phyloP scores from a whole-genome alignment of 2,329 filamentous ascomycete species.

The Aplosporella prunicola region DNA sequence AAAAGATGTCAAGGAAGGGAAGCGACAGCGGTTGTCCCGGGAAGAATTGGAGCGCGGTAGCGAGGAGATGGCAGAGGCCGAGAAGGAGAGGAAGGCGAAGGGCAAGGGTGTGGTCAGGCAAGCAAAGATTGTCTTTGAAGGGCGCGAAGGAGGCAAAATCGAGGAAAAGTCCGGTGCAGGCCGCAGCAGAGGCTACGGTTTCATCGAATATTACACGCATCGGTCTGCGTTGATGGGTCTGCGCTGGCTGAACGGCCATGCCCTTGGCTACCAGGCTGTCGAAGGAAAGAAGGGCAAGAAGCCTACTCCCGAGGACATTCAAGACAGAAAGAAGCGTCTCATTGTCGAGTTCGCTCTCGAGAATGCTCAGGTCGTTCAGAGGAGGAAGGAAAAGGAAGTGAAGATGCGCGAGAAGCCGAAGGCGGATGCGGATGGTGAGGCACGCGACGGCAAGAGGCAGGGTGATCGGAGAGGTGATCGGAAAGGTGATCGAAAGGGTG shows the following conservation, averaged over 20 bases:
- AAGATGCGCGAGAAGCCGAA: slow-evolving; percentile 41
- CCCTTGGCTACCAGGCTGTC: slow-evolving; percentile 42
- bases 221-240: slow-evolving; percentile 91
- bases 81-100: slow-evolving; percentile 68
- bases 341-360: slow-evolving; percentile 98
- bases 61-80: slow-evolving; percentile 69
- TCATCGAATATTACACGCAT: slow-evolving; percentile 92
- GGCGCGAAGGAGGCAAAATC: slow-evolving; percentile 74
- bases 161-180: slow-evolving; percentile 67
- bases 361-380: slow-evolving; percentile 87
- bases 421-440: slow-evolving; percentile 38
- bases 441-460: slow-evolving; percentile 27
- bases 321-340: slow-evolving; percentile 76
- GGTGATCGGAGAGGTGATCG: slow-evolving; percentile 10
- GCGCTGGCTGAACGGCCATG: slow-evolving; percentile 80
- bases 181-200: slow-evolving; percentile 85
- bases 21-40: slow-evolving; percentile 70
- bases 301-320: slow-evolving; percentile 32
- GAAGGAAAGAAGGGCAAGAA: slow-evolving; percentile 37
- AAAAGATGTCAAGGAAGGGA: slow-evolving; percentile 71
- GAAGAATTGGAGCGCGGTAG: slow-evolving; percentile 78
- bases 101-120: slow-evolving; percentile 84
- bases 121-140: slow-evolving; percentile 91
- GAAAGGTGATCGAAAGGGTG: neutral
- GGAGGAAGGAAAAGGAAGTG: slow-evolving; percentile 57